These are phyloP conservation scores for Monilinia fructicola DNA, from an alignment of 2,329 filamentous ascomycete genomes.

Conservation along the genomic window DNA sequence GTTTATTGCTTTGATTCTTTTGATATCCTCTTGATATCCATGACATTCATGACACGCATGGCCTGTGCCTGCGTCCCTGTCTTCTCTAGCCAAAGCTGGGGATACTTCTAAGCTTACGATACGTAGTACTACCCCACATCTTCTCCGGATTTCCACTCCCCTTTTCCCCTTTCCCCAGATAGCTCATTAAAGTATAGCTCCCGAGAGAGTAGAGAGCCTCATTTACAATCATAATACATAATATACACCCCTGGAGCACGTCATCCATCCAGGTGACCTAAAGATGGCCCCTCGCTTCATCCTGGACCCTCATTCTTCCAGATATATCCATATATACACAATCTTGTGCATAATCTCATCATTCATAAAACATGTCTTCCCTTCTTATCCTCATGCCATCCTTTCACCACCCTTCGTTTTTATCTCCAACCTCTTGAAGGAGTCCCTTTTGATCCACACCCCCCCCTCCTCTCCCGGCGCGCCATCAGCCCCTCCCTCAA, in stretches of 20 bases:
- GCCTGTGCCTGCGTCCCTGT: conserved; percentile 12
- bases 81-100: neutral
- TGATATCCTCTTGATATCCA: conserved; percentile 3
- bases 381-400: no score
- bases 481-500: conserved; percentile 6
- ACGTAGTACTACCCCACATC: conserved; percentile 8
- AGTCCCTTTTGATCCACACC: no score
- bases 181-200: neutral
- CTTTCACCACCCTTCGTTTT: no score
- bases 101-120: conserved; percentile 11
- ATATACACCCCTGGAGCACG: conserved; percentile 1
- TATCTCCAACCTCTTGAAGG: no score
- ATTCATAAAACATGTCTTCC: neutral
- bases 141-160: conserved; percentile 11
- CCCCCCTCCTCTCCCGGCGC: no score
- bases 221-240: conserved; percentile 13
- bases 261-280: neutral
- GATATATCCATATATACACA: neutral
- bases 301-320: neutral
- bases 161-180: conserved; percentile 10
- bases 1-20: neutral
- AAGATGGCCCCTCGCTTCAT: neutral
- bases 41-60: neutral
- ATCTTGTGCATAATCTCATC: neutral
- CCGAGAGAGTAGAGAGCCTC: conserved; percentile 1